These are phyloP conservation scores for Lablab purpureus DNA, from an alignment of 306 rosid genomes.

Conservation along the genomic window DNA sequence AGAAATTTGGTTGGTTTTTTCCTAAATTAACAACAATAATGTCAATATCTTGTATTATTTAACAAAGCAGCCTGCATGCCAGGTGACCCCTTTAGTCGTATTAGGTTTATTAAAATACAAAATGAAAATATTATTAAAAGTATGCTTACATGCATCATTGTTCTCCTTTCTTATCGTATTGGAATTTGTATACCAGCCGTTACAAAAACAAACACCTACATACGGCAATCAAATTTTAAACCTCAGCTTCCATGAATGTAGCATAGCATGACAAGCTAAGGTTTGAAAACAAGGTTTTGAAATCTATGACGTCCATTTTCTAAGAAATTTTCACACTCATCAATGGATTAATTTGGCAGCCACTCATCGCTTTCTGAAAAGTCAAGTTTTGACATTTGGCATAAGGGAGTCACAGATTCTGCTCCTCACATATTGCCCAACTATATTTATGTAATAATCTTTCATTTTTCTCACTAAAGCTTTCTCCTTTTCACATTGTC, in stretches of 20 bases:
- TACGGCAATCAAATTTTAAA: background rate
- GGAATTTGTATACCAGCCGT: background rate
- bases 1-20: conserved; percentile 29
- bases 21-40: conserved; percentile 9
- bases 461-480: conserved; percentile 6
- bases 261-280: conserved; percentile 24
- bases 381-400: conserved; percentile 60
- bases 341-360: background rate
- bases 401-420: conserved; percentile 22
- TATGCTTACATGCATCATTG: background rate
- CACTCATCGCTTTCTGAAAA: conserved; percentile 42
- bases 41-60: conserved; percentile 44
- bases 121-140: conserved; percentile 6
- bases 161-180: conserved; percentile 10
- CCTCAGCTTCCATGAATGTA: background rate
- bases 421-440: conserved; percentile 33
- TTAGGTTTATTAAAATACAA: conserved; percentile 1
- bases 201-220: background rate
- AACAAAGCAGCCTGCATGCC: conserved; percentile 50
- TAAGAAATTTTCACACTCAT: background rate
- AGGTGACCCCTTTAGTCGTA: conserved; percentile 24
- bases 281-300: conserved; percentile 27
- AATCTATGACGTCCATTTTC: background rate
- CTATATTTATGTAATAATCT: conserved; percentile 9
- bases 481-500: background rate